Base-by-base conservation (phyloP, 495 filamentous ascomycete species). In the Astrothelium subdiscretum region DNA sequence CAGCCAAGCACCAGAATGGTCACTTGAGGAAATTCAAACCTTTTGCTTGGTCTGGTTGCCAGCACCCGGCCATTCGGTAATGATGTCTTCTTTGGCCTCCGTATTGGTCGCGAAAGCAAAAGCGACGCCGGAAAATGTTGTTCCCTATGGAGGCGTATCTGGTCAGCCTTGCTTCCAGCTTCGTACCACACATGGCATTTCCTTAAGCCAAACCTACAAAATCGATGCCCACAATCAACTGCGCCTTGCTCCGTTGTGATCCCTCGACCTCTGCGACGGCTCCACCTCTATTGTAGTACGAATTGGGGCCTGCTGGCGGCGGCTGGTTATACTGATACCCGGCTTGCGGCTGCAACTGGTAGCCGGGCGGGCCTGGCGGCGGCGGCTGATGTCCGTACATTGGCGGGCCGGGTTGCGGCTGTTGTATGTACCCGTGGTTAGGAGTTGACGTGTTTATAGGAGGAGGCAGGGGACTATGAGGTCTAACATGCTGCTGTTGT, bases 231-330 rank as follows among this genome's bases (percentile, higher is more conserved):
- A 90, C 87, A 70, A 90, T 90, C 64, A 90, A 77, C 77, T 89
- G 87, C 24, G 87, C 85, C 73, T 89, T 90, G 71, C 83, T 88
- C 69, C 89, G 81, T 68, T 88, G 89, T 60, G 84, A 87, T 31
- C 88, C 91, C 67, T 96, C 91, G 27, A 96, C 88, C 73, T 97
- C 95, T 38, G 86, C 87, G 59, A 83, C 83, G 58, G 81, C 77
- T 51, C 59, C 61, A 51, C 59, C 61, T 61, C 57, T 66, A 63
- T 52, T 38, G 22, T 31, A 63, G 60, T 60, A 31, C 38, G 62
- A 31, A 51, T 58, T 32, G 13, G 22, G 31, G 22, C 52, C 27
- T 31, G 5, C 38, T 63, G 15, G 43, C 15, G 59, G 32, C 40
- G 32, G 62, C 62, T 24, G 59, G 8, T 58, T 35, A 24, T 54